A percentile compares a stretch with the other conserved stretches of the same genome.
Evolutionary conservation across 1,284 basidiomycete species (phyloP).

Genomic region (Leccinum griseonigrum): DNA sequence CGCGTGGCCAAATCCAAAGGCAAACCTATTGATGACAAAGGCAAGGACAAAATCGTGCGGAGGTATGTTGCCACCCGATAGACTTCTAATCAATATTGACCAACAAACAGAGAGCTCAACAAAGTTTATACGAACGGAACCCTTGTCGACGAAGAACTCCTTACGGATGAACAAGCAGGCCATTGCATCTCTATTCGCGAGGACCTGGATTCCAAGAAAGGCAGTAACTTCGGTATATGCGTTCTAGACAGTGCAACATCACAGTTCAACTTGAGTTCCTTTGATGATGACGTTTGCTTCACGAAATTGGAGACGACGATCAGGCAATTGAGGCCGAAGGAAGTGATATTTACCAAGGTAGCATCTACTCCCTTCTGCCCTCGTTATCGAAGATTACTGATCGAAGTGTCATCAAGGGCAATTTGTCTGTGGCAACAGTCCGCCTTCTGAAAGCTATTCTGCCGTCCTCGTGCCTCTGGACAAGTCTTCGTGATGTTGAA

Average conservation of each 20-base stretch:
- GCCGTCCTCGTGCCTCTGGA: conserved; percentile 83
- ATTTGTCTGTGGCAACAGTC: conserved; percentile 77
- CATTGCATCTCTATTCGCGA: conserved; percentile 94
- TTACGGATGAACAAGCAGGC: conserved; percentile 92
- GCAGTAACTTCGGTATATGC: conserved; percentile 82
- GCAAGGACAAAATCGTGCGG: conserved; percentile 80
- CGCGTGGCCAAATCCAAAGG: conserved; percentile 71
- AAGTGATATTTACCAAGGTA: conserved; percentile 91
- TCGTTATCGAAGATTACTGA: conserved; percentile 1
- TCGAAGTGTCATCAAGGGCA: conserved; percentile 53
- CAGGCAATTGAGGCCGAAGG: conserved; percentile 91
- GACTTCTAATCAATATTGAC: conserved; percentile 4
- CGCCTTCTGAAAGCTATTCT: conserved; percentile 80
- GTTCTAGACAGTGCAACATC: conserved; percentile 96
- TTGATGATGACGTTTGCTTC: conserved; percentile 90
- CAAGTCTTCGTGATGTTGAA: conserved; percentile 78
- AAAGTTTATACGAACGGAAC: conserved; percentile 98
- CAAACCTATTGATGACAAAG: conserved; percentile 45
- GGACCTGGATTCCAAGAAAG: conserved; percentile 42
- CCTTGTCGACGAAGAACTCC: conserved; percentile 86
- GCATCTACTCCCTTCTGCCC: conserved; percentile 8
- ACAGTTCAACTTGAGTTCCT: conserved; percentile 89
- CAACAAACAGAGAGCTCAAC: conserved; percentile 71
- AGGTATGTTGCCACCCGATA: conserved; percentile 40
- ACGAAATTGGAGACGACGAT: conserved; percentile 94